Conservation (phyloP, 768 basidiomycete genomes). For the Leccinum longicurvipes region DNA sequence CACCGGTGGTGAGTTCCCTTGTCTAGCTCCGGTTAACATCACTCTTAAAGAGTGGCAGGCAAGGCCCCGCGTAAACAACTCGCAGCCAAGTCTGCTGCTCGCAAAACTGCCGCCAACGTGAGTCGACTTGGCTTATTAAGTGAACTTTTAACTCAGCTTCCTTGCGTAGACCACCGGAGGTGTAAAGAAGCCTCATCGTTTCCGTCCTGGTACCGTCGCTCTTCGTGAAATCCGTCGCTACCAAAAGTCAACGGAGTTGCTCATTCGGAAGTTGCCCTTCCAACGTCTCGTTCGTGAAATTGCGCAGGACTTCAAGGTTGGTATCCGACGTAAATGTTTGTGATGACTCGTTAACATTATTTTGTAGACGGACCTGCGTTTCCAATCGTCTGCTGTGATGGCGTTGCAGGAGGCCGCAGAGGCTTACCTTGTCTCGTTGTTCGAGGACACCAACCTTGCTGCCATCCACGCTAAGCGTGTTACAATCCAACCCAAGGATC, state of each 20-base stretch:
- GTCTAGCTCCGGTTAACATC: not conserved
- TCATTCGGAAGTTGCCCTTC: constrained; percentile 61
- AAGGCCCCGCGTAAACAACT: constrained; percentile 75
- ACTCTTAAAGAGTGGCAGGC: constrained; percentile 28
- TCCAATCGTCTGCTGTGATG: constrained; percentile 89
- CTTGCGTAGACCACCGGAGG: constrained; percentile 62
- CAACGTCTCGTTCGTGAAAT: not conserved
- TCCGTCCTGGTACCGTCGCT: constrained; percentile 81
- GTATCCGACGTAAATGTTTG: not conserved
- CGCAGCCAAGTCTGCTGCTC: constrained; percentile 55
- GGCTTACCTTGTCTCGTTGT: not conserved
- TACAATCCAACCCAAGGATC: not conserved
- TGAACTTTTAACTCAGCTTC: not conserved
- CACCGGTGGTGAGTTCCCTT: constrained; percentile 56
- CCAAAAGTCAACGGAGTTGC: constrained; percentile 84
- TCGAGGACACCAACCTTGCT: not conserved
- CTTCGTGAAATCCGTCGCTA: constrained; percentile 87
- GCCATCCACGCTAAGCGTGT: not conserved
- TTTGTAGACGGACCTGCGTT: constrained; percentile 69
- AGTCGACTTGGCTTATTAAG: constrained; percentile 12
- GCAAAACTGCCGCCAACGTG: constrained; percentile 48
- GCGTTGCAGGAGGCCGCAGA: constrained; percentile 52
- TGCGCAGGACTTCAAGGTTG: not conserved
- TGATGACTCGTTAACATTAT: not conserved
- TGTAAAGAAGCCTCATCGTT: constrained; percentile 92